Percentiles rank a stretch among this genome's conserved stretches.
phyloP scores from a whole-genome alignment of 1,139 yeast species.

The Candida mesenterica region DNA sequence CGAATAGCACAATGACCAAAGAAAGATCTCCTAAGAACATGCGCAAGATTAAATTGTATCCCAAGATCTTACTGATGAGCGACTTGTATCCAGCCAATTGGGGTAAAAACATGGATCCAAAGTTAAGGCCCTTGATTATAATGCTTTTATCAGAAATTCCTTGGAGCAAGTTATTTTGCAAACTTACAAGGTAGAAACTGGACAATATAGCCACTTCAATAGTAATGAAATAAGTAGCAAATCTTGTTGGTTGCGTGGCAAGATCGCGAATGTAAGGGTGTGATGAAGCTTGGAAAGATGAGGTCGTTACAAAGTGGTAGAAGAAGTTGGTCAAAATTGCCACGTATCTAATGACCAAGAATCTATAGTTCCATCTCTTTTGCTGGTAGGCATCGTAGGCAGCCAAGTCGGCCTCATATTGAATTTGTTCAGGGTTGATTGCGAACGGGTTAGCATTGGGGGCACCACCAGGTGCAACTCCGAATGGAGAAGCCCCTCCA shows the following conservation, averaged over 20 bases:
- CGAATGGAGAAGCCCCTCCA: conserved; percentile 7
- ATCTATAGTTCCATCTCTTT: conserved; percentile 30
- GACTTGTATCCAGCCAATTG: conserved; percentile 31
- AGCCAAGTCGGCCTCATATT: conserved; percentile 31
- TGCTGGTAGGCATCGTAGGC: conserved; percentile 35
- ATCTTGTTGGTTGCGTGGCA: conserved; percentile 18
- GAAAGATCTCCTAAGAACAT: conserved; percentile 41
- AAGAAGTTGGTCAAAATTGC: conserved; percentile 31
- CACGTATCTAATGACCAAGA: conserved; percentile 31
- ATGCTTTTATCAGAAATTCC: conserved; percentile 26
- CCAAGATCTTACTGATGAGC: conserved; percentile 28
- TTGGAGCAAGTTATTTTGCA: conserved; percentile 25
- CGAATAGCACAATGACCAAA: conserved; percentile 40
- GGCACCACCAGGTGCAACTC: conserved; percentile 6
- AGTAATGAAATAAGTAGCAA: conserved; percentile 32
- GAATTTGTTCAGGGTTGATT: conserved; percentile 21
- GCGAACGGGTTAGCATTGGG: conserved; percentile 5
- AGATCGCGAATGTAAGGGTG: conserved; percentile 28
- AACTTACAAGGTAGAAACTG: conserved; percentile 30
- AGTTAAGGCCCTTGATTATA: conserved; percentile 29
- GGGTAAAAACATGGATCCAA: conserved; percentile 40
- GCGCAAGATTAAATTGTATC: conserved; percentile 38
- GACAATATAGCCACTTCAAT: conserved; percentile 36
- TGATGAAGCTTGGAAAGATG: conserved; percentile 31
- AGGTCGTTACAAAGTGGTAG: conserved; percentile 30